These are phyloP conservation scores for Alternaria gansuensis DNA, from an alignment of 2,329 filamentous ascomycete genomes.

Conservation along the genomic window DNA sequence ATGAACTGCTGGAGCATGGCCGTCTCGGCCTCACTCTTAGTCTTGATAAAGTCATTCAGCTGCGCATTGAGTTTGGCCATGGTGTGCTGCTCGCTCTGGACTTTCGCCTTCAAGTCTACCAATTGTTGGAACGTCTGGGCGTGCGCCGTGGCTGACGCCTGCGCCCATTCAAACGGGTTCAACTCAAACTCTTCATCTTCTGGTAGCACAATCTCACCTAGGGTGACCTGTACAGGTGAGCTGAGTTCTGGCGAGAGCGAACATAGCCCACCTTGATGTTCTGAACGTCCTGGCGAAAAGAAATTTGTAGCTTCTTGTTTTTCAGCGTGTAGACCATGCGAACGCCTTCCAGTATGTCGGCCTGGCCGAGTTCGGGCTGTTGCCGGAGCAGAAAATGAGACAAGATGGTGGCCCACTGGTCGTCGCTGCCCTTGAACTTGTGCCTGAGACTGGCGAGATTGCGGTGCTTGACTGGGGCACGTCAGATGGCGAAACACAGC, in stretches of 20 bases:
- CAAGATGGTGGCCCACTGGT: conserved; percentile 74
- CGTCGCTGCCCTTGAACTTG: conserved; percentile 50
- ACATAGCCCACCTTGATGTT: conserved; percentile 70
- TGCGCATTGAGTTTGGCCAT: conserved; percentile 68
- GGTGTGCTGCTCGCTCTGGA: conserved; percentile 62
- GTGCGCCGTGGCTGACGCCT: conserved; percentile 63
- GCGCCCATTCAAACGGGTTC: conserved; percentile 75
- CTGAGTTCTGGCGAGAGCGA: background rate
- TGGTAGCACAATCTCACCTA: conserved; percentile 70
- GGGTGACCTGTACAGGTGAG: conserved; percentile 56
- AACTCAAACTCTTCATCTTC: conserved; percentile 67
- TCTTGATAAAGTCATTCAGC: conserved; percentile 70
- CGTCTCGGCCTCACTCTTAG: conserved; percentile 73
- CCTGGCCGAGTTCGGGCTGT: conserved; percentile 54
- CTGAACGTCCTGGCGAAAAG: conserved; percentile 67
- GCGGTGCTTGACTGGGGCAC: conserved; percentile 44
- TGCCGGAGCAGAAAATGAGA: conserved; percentile 63
- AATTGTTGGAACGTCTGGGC: conserved; percentile 58
- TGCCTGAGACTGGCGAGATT: conserved; percentile 44
- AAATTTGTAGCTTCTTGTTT: conserved; percentile 65
- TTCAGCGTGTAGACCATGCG: conserved; percentile 67
- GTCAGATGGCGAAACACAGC: conserved; percentile 35
- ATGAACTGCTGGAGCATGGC: conserved; percentile 74
- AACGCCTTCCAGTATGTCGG: conserved; percentile 62
- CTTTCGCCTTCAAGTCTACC: conserved; percentile 55